Evolutionary conservation across 1,284 basidiomycete genomes (phyloP).

Genomic region (Moniliophthora roreri): DNA sequence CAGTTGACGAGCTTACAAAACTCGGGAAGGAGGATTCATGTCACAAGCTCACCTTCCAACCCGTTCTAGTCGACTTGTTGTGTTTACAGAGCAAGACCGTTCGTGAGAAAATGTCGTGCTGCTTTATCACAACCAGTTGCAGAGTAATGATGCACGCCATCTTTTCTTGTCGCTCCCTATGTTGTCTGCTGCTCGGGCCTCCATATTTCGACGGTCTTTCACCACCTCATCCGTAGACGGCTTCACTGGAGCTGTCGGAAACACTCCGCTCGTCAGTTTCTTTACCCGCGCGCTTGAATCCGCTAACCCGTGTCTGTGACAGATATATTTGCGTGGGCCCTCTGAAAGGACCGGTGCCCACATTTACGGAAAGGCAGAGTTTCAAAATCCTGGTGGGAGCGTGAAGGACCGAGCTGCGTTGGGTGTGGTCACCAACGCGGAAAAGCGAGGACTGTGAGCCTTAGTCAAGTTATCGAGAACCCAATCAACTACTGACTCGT

Average conservation of each 20-base stretch:
- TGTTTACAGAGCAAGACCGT: too few species aligned
- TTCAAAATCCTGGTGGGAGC: conserved; percentile 98
- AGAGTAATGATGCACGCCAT: not conserved
- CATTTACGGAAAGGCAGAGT: conserved; percentile 95
- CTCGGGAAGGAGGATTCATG: too few species aligned
- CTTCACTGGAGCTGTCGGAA: conserved; percentile 89
- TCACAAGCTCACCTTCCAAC: too few species aligned
- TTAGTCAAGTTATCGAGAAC: conserved; percentile 2
- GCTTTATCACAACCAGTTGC: conserved; percentile 14
- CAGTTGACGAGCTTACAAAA: too few species aligned
- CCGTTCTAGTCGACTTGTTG: too few species aligned
- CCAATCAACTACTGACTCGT: not conserved
- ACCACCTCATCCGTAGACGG: conserved; percentile 67
- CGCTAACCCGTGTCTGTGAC: conserved; percentile 10
- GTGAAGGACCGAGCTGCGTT: conserved; percentile 98
- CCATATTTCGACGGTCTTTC: conserved; percentile 42
- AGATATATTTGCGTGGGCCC: conserved; percentile 84
- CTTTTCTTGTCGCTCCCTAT: conserved; percentile 25
- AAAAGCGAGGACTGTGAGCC: conserved; percentile 76
- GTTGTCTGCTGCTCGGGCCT: conserved; percentile 35
- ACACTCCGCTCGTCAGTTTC: conserved; percentile 84
- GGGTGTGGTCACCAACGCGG: conserved; percentile 87
- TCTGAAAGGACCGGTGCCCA: conserved; percentile 90
- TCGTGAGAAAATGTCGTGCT: conserved; percentile 33
- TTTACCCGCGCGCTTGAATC: conserved; percentile 6